Conservation (phyloP, 1,284 basidiomycete species). For the Rhodotorula mucilaginosa region DNA sequence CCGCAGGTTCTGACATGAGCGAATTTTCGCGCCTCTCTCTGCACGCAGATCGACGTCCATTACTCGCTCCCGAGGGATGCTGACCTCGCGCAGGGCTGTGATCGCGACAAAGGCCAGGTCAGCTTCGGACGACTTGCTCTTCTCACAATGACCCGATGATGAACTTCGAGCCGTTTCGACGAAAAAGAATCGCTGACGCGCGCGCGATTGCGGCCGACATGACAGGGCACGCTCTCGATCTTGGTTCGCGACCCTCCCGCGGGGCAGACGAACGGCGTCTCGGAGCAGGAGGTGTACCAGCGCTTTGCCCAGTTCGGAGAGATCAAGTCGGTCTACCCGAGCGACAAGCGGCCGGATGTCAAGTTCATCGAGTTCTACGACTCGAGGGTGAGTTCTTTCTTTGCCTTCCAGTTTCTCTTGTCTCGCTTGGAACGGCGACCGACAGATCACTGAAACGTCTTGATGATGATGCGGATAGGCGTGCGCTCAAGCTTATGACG, state of each 20-base stretch:
- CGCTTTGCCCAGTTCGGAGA: slow-evolving; percentile 86
- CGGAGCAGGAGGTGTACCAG: slow-evolving; percentile 74
- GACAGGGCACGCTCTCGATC: slow-evolving; percentile 77
- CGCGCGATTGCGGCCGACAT: slow-evolving; percentile 8
- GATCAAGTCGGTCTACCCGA: slow-evolving; percentile 67
- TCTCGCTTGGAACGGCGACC: neutral
- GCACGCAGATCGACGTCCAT: slow-evolving; percentile 85
- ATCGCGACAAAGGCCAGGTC: slow-evolving; percentile 85
- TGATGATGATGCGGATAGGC: slow-evolving; percentile 53
- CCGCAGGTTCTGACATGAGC: too few relatives aligned
- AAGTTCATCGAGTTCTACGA: slow-evolving; percentile 86
- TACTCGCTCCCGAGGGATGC: slow-evolving; percentile 85
- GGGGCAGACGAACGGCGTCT: slow-evolving; percentile 62
- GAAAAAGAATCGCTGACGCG: slow-evolving; percentile 45
- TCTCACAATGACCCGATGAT: neutral
- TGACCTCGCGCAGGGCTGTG: slow-evolving; percentile 66
- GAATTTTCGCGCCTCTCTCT: neutral
- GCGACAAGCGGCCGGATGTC: slow-evolving; percentile 55
- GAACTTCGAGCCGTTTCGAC: slow-evolving; percentile 12
- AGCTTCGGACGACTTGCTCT: slow-evolving; percentile 33
- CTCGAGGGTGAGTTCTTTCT: slow-evolving; percentile 60
- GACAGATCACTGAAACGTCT: neutral
- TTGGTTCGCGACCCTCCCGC: slow-evolving; percentile 60
- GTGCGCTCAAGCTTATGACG: slow-evolving; percentile 69
- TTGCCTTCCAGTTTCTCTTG: neutral